Percentiles rank a stretch among this genome's conserved stretches.
phyloP scores from a whole-genome alignment of 1,284 basidiomycete genomes.

The Ceratobasidium sp. region DNA sequence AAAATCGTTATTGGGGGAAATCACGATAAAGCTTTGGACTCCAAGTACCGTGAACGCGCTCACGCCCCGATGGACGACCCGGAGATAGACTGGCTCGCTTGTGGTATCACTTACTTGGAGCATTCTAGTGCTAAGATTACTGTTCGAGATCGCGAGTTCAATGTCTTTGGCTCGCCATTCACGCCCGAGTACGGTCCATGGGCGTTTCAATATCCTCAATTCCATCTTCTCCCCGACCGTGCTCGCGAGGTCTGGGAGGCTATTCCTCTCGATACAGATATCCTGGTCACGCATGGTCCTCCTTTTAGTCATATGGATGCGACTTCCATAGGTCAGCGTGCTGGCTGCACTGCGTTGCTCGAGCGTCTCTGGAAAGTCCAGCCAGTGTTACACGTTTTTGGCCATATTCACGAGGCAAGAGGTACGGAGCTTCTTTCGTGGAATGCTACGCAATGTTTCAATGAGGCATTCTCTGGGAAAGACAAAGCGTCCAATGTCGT shows the following conservation, averaged over 20 bases:
- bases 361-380: constrained; percentile 53
- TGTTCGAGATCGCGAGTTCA: constrained; percentile 51
- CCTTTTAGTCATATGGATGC: constrained; percentile 54
- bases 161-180: constrained; percentile 55
- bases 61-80: background rate
- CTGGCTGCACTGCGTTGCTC: constrained; percentile 55
- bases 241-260: constrained; percentile 48
- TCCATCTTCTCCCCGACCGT: constrained; percentile 41
- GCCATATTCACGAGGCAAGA: constrained; percentile 58
- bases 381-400: constrained; percentile 58
- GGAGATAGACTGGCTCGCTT: constrained; percentile 23
- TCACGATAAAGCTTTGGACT: constrained; percentile 54
- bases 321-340: constrained; percentile 22
- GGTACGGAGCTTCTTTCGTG: constrained; percentile 54
- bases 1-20: constrained; percentile 60
- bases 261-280: constrained; percentile 54
- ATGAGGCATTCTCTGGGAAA: background rate
- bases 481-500: background rate
- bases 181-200: constrained; percentile 55
- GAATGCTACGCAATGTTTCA: constrained; percentile 49
- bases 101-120: constrained; percentile 53
- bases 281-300: constrained; percentile 60
- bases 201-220: constrained; percentile 55
- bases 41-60: constrained; percentile 19
- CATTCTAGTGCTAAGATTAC: constrained; percentile 49